A percentile compares a stretch with the other conserved stretches of the same genome.
These are phyloP conservation scores for Solanum neorickii DNA, from an alignment of 257 asterid species.

Conservation along the genomic window DNA sequence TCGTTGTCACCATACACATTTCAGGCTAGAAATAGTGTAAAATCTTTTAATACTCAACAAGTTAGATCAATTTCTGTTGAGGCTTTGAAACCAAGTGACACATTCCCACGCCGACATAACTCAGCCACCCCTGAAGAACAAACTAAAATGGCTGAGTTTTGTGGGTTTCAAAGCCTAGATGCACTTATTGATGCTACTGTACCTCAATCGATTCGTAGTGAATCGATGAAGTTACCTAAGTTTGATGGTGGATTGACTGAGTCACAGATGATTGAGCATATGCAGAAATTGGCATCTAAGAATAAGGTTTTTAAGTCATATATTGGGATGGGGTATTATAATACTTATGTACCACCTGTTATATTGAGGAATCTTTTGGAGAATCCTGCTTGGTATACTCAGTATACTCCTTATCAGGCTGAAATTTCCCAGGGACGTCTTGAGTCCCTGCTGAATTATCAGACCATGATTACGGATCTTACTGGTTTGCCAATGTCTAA, in stretches of 20 bases:
- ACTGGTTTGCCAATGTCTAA: constrained; percentile 96
- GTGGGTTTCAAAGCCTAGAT: constrained; percentile 56
- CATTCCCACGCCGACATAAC: constrained; percentile 85
- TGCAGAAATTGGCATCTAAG: constrained; percentile 62
- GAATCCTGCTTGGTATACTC: constrained; percentile 98
- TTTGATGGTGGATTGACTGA: constrained; percentile 80
- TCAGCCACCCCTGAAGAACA: constrained; percentile 93
- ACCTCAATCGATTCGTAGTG: constrained; percentile 70
- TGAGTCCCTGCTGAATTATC: constrained; percentile 77
- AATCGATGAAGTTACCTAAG: constrained; percentile 51
- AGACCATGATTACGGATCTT: constrained; percentile 85
- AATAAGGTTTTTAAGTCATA: constrained; percentile 71
- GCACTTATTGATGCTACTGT: constrained; percentile 81
- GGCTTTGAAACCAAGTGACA: constrained; percentile 67
- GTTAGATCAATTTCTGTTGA: constrained; percentile 61
- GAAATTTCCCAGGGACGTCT: constrained; percentile 97
- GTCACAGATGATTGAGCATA: constrained; percentile 80
- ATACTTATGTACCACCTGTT: constrained; percentile 84
- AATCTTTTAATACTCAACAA: constrained; percentile 4
- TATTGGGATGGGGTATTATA: constrained; percentile 93
- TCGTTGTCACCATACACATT: constrained; percentile 50
- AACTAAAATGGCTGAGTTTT: constrained; percentile 58
- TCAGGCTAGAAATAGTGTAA: constrained; percentile 4
- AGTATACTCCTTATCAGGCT: constrained; percentile 97
- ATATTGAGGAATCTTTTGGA: constrained; percentile 83